Percentiles rank a stretch among this genome's conserved stretches.
phyloP scores from a whole-genome alignment of 73 alveolate species.

The Paramecium primaurelia region DNA sequence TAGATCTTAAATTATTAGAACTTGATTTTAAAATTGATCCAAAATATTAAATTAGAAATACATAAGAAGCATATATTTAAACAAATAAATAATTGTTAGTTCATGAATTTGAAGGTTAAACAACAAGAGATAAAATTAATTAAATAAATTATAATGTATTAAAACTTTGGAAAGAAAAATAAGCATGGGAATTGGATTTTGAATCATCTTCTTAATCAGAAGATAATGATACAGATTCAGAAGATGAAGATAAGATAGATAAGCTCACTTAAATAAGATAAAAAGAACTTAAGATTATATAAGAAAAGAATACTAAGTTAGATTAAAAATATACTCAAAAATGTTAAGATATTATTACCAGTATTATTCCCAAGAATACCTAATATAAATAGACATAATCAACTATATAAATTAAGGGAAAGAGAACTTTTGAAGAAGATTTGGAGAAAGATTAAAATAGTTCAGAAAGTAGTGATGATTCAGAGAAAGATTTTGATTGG shows the following conservation, averaged over 20 bases:
- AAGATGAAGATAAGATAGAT: neutral
- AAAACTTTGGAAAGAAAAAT: neutral
- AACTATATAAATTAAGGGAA: neutral
- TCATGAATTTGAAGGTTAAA: neutral
- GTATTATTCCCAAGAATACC: neutral
- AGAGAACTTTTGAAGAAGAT: neutral
- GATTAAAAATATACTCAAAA: neutral
- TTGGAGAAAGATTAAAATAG: neutral
- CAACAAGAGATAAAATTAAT: neutral
- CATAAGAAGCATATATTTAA: neutral
- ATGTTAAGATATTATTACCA: neutral
- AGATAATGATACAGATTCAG: neutral
- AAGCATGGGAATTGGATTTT: neutral
- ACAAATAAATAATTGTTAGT: neutral
- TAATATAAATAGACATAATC: neutral
- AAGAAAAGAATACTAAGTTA: neutral
- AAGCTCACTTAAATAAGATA: neutral
- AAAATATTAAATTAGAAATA: neutral
- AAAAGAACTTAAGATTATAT: neutral
- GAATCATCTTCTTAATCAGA: conserved; percentile 1
- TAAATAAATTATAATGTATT: neutral
- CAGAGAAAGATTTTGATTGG: neutral
- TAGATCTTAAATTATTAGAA: neutral
- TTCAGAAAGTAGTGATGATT: neutral
- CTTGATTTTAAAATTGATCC: neutral